These are phyloP conservation scores for Aspergillus olivimuriae DNA, from an alignment of 495 filamentous ascomycete species.

Conservation along the genomic window DNA sequence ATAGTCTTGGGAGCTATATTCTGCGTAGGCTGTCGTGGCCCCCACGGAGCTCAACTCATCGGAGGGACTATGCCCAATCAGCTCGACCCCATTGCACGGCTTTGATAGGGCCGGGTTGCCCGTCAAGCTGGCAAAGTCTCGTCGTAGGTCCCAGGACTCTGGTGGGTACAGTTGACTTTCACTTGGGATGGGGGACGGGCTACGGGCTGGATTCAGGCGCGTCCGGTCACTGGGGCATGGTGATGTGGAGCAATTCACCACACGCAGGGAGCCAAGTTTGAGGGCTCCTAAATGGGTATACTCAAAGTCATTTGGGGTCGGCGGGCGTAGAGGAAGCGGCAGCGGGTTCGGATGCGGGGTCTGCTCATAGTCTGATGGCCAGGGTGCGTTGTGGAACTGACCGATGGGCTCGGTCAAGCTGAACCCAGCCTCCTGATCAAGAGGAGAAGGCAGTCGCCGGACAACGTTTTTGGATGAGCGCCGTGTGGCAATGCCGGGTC, in stretches of 20 bases:
- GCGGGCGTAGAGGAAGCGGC: constrained; percentile 17
- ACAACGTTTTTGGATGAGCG: constrained; percentile 21
- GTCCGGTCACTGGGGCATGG: constrained; percentile 36
- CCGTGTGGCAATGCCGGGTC: constrained; percentile 44
- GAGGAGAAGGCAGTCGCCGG: constrained; percentile 20
- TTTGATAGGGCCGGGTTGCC: no score
- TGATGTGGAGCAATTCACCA: constrained; percentile 42
- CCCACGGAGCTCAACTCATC: no score
- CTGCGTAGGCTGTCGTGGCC: no score
- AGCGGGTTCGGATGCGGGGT: no score
- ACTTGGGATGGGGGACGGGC: constrained; percentile 10
- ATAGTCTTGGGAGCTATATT: no score
- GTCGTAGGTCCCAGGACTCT: constrained; percentile 1
- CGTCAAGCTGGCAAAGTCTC: not conserved
- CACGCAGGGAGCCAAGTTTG: constrained; percentile 42
- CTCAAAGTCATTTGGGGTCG: constrained; percentile 37
- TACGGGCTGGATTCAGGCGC: constrained; percentile 12
- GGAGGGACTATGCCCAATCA: no score
- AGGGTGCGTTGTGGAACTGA: constrained; percentile 6
- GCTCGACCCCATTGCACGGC: no score
- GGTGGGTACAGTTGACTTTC: constrained; percentile 8
- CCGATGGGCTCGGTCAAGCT: no score
- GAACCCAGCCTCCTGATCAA: constrained; percentile 16
- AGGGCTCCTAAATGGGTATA: constrained; percentile 46
- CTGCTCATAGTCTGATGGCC: not conserved